Base-by-base conservation (phyloP, 345 rosid genomes). In the Brassica cretica region DNA sequence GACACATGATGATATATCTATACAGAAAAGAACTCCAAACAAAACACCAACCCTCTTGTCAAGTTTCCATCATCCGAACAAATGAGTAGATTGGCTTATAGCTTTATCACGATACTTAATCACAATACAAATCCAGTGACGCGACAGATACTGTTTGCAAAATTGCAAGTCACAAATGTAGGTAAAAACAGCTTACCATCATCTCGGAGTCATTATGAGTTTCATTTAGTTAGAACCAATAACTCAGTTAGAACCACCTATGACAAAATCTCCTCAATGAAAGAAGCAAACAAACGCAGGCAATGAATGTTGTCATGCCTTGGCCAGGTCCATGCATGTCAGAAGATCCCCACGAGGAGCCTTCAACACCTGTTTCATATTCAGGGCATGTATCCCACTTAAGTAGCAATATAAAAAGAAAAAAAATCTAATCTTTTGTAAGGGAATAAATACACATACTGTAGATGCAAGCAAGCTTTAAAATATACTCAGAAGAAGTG, bases 291-390 rank as follows among this genome's bases (percentile, higher is more conserved):
- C 25, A 80, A 75, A 55, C 14, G 18, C 5, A 33, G 8, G 16
- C 53, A 56, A 44, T 24, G 44, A 37, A 63, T 14, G 32, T 24
- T 64, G 55, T 19, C 75, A 62, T 85, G 83, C 98, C 97, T 92
- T 92, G 12, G 97, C 96, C 94, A 94, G 86, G 85, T 94, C 98
- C 91, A 92, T 88, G 75, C 97, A 91, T 7, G 97, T 77, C 24
- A 75, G 19, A 60, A 94, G 78, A 87, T 92, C 92, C 18, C 97
- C 97, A 72, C 89, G 91, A 44, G 97, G 93, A 29, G 93, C 98
- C 83, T 87, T 89, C 75, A 92, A 73, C 65, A 90, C 87, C 98
- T 92, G 69, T 3, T 62, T 35, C 55, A 64, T 37, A 37, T 37
- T 37, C 44, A 37, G 44, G 10, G 44, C 19, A 56, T 66, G 8